Evolutionary conservation across 2,329 filamentous ascomycete genomes (phyloP).

Genomic region (Gnomoniopsis sp.): DNA sequence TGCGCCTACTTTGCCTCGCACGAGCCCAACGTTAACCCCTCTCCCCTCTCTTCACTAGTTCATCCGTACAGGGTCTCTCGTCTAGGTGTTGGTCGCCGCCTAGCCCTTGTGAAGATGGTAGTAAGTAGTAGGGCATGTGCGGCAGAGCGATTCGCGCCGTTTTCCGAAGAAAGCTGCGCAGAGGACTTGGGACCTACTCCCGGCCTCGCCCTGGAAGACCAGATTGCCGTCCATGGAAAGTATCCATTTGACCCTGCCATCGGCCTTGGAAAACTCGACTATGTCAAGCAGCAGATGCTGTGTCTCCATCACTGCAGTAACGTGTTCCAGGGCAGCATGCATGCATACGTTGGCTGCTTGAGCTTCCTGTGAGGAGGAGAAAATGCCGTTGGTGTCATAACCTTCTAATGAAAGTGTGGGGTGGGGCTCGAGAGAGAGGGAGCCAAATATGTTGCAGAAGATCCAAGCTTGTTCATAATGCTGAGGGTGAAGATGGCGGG

Average conservation of each 20-base stretch:
- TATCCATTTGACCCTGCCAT: background rate
- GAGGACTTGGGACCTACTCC: background rate
- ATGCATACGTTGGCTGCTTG: background rate
- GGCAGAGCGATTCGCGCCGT: background rate
- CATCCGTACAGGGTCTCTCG: too few species aligned
- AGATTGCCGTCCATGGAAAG: constrained; percentile 1
- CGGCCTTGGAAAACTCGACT: background rate
- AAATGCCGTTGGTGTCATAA: background rate
- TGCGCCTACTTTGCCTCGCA: too few species aligned
- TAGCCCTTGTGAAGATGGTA: too few species aligned
- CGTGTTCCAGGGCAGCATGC: background rate
- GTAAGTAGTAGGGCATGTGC: background rate
- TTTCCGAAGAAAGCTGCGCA: background rate
- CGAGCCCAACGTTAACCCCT: too few species aligned
- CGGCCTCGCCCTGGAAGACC: background rate
- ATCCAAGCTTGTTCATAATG: too few species aligned
- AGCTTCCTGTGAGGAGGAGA: background rate
- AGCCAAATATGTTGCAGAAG: too few species aligned
- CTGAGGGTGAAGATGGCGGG: too few species aligned
- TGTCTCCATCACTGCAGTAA: background rate
- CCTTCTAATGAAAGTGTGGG: background rate
- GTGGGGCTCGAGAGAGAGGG: background rate
- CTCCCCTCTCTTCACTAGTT: too few species aligned
- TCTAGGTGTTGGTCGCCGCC: too few species aligned
- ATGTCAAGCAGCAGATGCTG: background rate